Evolutionary conservation across 345 rosid species (phyloP).

Genomic region (Bruguiera parviflora): DNA sequence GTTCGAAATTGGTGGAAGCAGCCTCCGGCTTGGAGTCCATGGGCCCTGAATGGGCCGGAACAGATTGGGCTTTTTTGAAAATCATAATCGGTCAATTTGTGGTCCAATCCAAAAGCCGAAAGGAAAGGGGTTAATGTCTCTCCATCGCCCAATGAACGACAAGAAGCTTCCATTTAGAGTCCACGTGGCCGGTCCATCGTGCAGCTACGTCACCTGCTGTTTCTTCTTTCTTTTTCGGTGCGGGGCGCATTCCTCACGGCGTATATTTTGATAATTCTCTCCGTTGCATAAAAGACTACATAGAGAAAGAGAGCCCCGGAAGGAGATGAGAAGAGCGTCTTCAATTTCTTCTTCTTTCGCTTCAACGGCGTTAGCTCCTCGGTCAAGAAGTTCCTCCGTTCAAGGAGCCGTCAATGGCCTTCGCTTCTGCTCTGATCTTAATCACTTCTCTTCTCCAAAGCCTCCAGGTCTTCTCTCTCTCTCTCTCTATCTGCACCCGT

Average conservation of each 20-base stretch:
- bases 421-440: slow-evolving; percentile 33
- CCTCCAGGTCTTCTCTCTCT: slow-evolving; percentile 35
- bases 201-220: slow-evolving; percentile 6
- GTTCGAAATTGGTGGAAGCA: too few relatives aligned
- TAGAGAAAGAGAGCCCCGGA: neutral
- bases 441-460: slow-evolving; percentile 24
- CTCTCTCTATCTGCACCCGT: neutral
- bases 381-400: slow-evolving; percentile 19
- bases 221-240: neutral
- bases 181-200: neutral
- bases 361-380: slow-evolving; percentile 15
- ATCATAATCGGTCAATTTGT: too few relatives aligned
- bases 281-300: neutral
- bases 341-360: slow-evolving; percentile 30
- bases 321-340: slow-evolving; percentile 30
- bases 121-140: too few relatives aligned
- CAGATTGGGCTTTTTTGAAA: too few relatives aligned
- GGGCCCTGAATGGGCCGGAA: too few relatives aligned
- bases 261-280: too few relatives aligned
- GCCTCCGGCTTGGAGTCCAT: too few relatives aligned
- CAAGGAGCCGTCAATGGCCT: slow-evolving; percentile 21
- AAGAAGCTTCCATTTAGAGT: neutral
- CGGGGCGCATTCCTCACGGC: neutral
- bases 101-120: too few relatives aligned
- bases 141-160: too few relatives aligned